phyloP scores from a whole-genome alignment of 2,329 filamentous ascomycete genomes.

The Neocatenulostroma microsporum region DNA sequence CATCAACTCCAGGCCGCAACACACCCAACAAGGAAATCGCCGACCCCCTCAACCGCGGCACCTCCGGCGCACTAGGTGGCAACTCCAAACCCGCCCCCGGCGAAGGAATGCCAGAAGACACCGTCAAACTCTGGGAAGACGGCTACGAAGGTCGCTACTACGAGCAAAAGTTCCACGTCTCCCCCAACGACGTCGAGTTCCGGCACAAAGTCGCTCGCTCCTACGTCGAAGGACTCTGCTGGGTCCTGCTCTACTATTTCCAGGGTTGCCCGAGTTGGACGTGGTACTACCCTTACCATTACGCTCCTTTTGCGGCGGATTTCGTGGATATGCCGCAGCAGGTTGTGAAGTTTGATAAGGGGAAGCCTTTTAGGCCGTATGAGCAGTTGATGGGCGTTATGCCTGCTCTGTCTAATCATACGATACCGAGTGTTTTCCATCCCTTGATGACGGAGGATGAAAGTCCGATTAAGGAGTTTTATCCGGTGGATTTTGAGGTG shows the following conservation, averaged over 20 bases:
- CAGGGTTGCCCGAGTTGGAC: constrained; percentile 98
- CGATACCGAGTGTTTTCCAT: constrained; percentile 82
- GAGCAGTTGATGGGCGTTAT: constrained; percentile 98
- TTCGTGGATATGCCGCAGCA: constrained; percentile 61
- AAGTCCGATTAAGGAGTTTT: constrained; percentile 94
- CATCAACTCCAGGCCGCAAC: constrained; percentile 50
- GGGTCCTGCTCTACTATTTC: constrained; percentile 96
- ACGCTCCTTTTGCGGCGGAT: constrained; percentile 93
- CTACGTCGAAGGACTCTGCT: constrained; percentile 92
- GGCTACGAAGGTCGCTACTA: constrained; percentile 96
- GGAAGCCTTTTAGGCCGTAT: constrained; percentile 79
- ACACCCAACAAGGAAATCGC: constrained; percentile 40
- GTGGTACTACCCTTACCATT: constrained; percentile 98
- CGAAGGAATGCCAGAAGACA: constrained; percentile 65
- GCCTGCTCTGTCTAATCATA: constrained; percentile 85
- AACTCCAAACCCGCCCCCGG: constrained; percentile 41
- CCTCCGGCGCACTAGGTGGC: constrained; percentile 29
- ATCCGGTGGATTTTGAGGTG: constrained; percentile 85
- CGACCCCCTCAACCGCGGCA: constrained; percentile 20
- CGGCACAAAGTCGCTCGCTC: constrained; percentile 78
- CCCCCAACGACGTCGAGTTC: constrained; percentile 73
- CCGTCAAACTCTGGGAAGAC: constrained; percentile 85
- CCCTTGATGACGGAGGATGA: constrained; percentile 80
- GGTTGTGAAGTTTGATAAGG: constrained; percentile 50
- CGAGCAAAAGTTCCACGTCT: constrained; percentile 86